Evolutionary conservation across 495 filamentous ascomycete genomes (phyloP).

Genomic region (Pseudotulostoma volvatum): DNA sequence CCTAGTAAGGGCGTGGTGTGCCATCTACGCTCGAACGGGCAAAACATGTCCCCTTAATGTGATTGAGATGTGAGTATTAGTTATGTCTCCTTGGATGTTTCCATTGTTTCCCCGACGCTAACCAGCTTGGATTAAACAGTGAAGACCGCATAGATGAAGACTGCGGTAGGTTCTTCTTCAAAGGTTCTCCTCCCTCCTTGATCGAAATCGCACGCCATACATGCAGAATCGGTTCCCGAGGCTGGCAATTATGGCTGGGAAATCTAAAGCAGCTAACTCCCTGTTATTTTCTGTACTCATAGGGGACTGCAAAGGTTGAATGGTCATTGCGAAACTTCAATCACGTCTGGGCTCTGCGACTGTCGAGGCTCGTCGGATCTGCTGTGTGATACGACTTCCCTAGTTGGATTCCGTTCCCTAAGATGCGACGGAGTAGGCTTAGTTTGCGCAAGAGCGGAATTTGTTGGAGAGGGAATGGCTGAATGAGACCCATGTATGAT

Average conservation of each 20-base stretch:
- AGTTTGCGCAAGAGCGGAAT: too few relatives aligned
- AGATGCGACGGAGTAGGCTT: too few relatives aligned
- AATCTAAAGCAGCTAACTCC: background rate
- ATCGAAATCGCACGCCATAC: background rate
- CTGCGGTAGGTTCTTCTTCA: constrained; percentile 1
- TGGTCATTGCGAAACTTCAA: too few relatives aligned
- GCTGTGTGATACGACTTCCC: too few relatives aligned
- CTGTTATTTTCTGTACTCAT: background rate
- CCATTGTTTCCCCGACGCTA: background rate
- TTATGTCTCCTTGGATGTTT: background rate
- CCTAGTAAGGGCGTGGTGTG: constrained; percentile 36
- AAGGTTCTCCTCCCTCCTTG: background rate
- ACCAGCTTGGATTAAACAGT: background rate
- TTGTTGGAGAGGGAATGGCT: too few relatives aligned
- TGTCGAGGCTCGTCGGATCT: too few relatives aligned
- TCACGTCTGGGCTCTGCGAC: too few relatives aligned
- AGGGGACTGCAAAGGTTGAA: background rate
- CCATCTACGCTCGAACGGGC: constrained; percentile 8
- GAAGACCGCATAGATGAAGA: constrained; percentile 4
- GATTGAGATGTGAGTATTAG: constrained; percentile 29
- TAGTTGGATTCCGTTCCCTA: too few relatives aligned
- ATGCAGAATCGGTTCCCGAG: background rate
- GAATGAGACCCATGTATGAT: too few relatives aligned
- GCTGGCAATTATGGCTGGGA: background rate
- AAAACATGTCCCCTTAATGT: constrained; percentile 31